Evolutionary conservation across 768 basidiomycete genomes (phyloP).

Genomic region (Russula compacta): DNA sequence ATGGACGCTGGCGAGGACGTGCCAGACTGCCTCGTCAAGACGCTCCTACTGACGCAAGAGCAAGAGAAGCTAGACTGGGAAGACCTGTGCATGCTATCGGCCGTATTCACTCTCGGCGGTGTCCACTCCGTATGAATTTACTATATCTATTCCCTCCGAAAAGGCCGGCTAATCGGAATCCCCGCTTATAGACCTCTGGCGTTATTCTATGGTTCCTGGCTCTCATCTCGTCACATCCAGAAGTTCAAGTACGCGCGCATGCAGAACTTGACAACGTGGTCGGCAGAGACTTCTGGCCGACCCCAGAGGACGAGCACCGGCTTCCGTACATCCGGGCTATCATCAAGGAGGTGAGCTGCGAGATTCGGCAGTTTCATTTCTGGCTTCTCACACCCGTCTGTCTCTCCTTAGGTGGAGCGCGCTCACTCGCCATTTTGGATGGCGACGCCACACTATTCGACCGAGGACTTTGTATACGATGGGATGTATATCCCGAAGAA

Average conservation of each 20-base stretch:
- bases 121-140: slow-evolving; percentile 25
- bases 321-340: slow-evolving; percentile 26
- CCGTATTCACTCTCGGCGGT: slow-evolving; percentile 30
- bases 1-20: slow-evolving; percentile 28
- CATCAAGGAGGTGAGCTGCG: slow-evolving; percentile 23
- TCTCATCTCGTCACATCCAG: slow-evolving; percentile 22
- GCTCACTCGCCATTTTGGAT: slow-evolving; percentile 26
- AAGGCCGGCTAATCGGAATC: neutral
- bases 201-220: slow-evolving; percentile 29
- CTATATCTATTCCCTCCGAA: neutral
- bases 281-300: slow-evolving; percentile 23
- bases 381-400: neutral
- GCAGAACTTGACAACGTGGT: slow-evolving; percentile 24
- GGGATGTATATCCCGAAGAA: slow-evolving; percentile 27
- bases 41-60: slow-evolving; percentile 24
- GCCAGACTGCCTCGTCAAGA: slow-evolving; percentile 30
- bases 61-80: slow-evolving; percentile 27
- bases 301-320: slow-evolving; percentile 21
- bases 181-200: slow-evolving; percentile 28
- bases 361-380: neutral
- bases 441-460: slow-evolving; percentile 25
- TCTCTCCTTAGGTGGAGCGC: slow-evolving; percentile 19
- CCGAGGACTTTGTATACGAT: slow-evolving; percentile 27
- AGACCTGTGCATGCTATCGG: slow-evolving; percentile 29
- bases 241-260: slow-evolving; percentile 24